Percentiles rank a stretch among this genome's conserved stretches.
phyloP scores from a whole-genome alignment of 257 asterid genomes.

The Solanum pinnatisectum region DNA sequence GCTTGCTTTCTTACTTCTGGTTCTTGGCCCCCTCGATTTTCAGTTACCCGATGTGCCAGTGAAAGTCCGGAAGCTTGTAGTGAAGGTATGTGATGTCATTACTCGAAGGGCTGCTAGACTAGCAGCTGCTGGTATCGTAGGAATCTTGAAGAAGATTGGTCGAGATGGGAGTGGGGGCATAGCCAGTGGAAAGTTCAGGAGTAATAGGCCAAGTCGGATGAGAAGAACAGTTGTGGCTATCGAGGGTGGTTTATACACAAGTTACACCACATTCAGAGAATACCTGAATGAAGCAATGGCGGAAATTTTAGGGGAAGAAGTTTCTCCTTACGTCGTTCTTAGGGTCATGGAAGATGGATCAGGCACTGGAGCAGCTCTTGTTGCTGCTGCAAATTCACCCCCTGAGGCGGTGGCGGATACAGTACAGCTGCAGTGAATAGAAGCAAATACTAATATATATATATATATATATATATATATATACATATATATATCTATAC shows the following conservation, averaged over 20 bases:
- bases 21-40: neutral
- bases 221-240: slow-evolving; percentile 72
- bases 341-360: slow-evolving; percentile 67
- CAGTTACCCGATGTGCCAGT: slow-evolving; percentile 58
- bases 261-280: slow-evolving; percentile 58
- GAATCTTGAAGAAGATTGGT: slow-evolving; percentile 81
- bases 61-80: slow-evolving; percentile 61
- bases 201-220: slow-evolving; percentile 22
- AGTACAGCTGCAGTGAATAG: slow-evolving; percentile 32
- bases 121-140: slow-evolving; percentile 93
- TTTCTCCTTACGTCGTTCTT: slow-evolving; percentile 48
- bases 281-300: slow-evolving; percentile 64
- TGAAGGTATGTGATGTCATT: slow-evolving; percentile 70
- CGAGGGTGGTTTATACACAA: slow-evolving; percentile 67
- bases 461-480: neutral
- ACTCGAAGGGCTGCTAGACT: slow-evolving; percentile 77
- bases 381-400: slow-evolving; percentile 69
- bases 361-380: slow-evolving; percentile 79
- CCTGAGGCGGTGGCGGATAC: slow-evolving; percentile 17
- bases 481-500: neutral
- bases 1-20: neutral
- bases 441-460: slow-evolving; percentile 1
- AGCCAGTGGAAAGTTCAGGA: slow-evolving; percentile 27
- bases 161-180: slow-evolving; percentile 63
- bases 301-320: slow-evolving; percentile 59